Conservation (phyloP, 2,329 filamentous ascomycete species). For the Mollisiaceae sp. region DNA sequence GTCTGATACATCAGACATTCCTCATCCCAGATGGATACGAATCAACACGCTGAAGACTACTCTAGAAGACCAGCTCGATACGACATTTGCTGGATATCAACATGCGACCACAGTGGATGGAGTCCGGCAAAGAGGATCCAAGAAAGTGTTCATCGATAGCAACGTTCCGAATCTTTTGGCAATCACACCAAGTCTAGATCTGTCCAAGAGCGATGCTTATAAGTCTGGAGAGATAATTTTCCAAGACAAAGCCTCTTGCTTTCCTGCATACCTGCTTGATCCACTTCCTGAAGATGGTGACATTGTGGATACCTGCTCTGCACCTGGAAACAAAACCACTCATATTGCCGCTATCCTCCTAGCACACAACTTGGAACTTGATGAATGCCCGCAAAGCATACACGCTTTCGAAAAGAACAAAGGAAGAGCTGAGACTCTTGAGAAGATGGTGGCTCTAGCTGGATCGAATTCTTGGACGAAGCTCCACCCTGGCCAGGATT, state of each 20-base stretch:
- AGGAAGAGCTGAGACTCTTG: constrained; percentile 72
- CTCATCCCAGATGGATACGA: constrained; percentile 89
- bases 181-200: constrained; percentile 71
- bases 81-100: constrained; percentile 71
- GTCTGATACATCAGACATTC: constrained; percentile 38
- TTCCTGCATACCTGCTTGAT: constrained; percentile 87
- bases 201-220: constrained; percentile 78
- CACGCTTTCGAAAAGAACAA: constrained; percentile 82
- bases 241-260: constrained; percentile 97
- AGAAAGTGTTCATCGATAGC: constrained; percentile 72
- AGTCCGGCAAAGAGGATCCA: constrained; percentile 54
- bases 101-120: constrained; percentile 60
- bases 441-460: constrained; percentile 83
- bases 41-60: constrained; percentile 80
- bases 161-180: constrained; percentile 86
- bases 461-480: constrained; percentile 70
- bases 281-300: constrained; percentile 71
- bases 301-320: constrained; percentile 90
- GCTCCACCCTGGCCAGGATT: constrained; percentile 79
- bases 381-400: constrained; percentile 54
- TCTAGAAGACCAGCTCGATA: constrained; percentile 72
- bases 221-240: constrained; percentile 79
- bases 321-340: constrained; percentile 97
- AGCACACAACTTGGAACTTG: constrained; percentile 42
- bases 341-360: constrained; percentile 79